Evolutionary conservation across 805 yeast genomes (phyloP), one percentile per base, ranked within the genome.

Genomic region (Wickerhamomyces silvicola): DNA sequence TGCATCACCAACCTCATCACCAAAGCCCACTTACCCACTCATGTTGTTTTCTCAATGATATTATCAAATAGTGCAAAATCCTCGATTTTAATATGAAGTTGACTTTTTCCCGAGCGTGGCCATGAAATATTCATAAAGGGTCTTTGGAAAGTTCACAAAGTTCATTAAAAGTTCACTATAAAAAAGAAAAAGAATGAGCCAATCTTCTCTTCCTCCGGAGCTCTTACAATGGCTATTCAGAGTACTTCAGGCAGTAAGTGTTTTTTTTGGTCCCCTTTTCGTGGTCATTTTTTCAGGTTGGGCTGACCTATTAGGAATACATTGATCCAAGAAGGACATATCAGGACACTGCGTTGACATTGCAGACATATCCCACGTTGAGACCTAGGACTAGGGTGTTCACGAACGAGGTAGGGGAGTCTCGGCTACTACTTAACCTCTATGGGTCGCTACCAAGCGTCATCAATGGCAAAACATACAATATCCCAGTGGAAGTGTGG

Each of bases 401-500:
- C 45, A 70, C 81, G 2, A 58, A 68, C 32, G 68, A 66, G n/a
- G 43, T 60, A 2, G 96, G 96, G 2, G 52, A 51, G 10, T 62
- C 81, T 2, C 64, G 68, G 14, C 62, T 86, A 13, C 59, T 86
- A 30, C 59, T 87, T 9, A 76, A 78, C 38, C 39, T 88, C 2
- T 68, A 68, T 43, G 95, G 95, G 0, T 57, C 67, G 0, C 42
- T 79, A 4, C 67, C 68, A 3, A 51, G 58, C 1, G 25, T 42
- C 5, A 52, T 57, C 10, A 45, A 43, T 10, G 52, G 53, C 2
- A 35, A 45, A 0, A 44, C 46, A 1, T 60, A 66, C 40, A 56
- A 60, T n/a, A 57, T 72, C 12, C 88, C 87, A 0, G 46, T 86
- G 10, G 76, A 75, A 33, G 54, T 87, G 5, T 86, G 95, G 94